These are phyloP conservation scores for Psophocarpus tetragonolobus DNA, from an alignment of 306 rosid species.

Conservation along the genomic window DNA sequence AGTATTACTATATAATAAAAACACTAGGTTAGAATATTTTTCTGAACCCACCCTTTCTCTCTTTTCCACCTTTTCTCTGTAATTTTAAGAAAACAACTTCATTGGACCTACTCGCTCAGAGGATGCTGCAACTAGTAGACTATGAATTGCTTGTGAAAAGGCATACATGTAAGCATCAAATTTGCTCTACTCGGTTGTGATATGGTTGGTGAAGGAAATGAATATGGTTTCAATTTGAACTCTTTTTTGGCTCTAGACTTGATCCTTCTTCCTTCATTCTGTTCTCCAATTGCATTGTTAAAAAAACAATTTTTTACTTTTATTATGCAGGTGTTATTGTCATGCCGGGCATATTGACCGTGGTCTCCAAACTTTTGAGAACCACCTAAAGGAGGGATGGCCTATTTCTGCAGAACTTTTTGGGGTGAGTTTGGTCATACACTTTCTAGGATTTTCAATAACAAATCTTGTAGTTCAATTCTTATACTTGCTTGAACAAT, in stretches of 20 bases:
- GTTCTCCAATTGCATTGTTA: slow-evolving; percentile 11
- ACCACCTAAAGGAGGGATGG: slow-evolving; percentile 44
- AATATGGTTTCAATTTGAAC: slow-evolving; percentile 18
- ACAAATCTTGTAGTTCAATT: neutral
- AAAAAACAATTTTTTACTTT: slow-evolving; percentile 25
- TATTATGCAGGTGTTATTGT: slow-evolving; percentile 73
- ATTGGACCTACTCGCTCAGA: neutral
- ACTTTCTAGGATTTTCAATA: slow-evolving; percentile 8
- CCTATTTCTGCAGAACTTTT: slow-evolving; percentile 52
- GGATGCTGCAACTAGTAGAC: neutral
- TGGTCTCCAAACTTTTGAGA: slow-evolving; percentile 63
- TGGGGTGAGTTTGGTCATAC: slow-evolving; percentile 54
- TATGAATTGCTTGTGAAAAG: slow-evolving; percentile 1
- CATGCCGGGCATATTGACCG: slow-evolving; percentile 75
- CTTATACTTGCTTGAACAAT: neutral
- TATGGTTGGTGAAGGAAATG: neutral
- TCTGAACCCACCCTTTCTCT: neutral
- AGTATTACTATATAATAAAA: neutral
- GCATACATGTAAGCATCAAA: neutral
- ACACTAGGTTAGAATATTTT: neutral
- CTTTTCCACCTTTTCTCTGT: neutral
- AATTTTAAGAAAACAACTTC: neutral
- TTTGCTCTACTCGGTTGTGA: neutral
- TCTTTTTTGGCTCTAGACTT: neutral
- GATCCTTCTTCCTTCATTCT: neutral